phyloP scores from a whole-genome alignment of 345 rosid species.

The Pseudoturritis turrita region DNA sequence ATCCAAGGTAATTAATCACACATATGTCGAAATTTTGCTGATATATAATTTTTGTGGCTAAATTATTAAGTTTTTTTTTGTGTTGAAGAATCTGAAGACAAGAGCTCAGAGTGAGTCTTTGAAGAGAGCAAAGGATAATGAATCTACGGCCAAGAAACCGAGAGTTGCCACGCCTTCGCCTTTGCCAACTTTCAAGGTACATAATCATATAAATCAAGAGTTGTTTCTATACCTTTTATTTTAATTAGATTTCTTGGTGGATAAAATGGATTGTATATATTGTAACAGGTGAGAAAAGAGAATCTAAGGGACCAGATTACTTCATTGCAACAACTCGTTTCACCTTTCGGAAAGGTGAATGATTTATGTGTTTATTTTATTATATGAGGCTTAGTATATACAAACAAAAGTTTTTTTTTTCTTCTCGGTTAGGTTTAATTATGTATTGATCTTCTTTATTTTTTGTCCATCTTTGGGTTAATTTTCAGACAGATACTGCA shows the following conservation, averaged over 20 bases:
- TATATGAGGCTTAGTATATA: background rate
- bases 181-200: constrained; percentile 84
- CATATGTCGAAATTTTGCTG: background rate
- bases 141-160: constrained; percentile 51
- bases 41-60: background rate
- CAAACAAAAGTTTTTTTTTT: background rate
- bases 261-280: constrained; percentile 22
- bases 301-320: constrained; percentile 98
- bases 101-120: constrained; percentile 28
- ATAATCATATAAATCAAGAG: background rate
- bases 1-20: constrained; percentile 17
- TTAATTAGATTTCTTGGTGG: constrained; percentile 12
- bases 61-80: background rate
- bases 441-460: background rate
- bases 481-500: constrained; percentile 87
- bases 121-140: constrained; percentile 47
- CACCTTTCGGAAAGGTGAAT: constrained; percentile 97
- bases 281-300: constrained; percentile 80
- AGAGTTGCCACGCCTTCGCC: constrained; percentile 73
- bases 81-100: constrained; percentile 17
- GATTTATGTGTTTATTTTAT: constrained; percentile 10
- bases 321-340: constrained; percentile 95
- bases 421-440: constrained; percentile 1
- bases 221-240: background rate
- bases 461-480: background rate